phyloP scores from a whole-genome alignment of 805 yeast genomes.

The Teunomyces tritomae region DNA sequence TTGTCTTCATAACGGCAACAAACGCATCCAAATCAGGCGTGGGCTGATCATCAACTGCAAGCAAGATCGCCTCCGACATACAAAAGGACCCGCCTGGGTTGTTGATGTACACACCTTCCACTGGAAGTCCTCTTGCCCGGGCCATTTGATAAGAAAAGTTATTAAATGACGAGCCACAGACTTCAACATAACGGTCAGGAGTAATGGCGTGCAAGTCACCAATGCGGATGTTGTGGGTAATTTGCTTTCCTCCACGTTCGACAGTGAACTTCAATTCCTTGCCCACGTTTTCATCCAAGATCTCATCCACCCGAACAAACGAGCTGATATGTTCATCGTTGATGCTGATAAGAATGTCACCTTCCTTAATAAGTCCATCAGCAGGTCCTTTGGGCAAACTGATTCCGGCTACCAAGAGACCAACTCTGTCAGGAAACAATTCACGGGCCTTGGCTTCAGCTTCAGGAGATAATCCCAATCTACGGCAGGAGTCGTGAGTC shows the following conservation, averaged over 20 bases:
- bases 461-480: slow-evolving; percentile 76
- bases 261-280: slow-evolving; percentile 43
- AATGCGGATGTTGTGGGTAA: slow-evolving; percentile 50
- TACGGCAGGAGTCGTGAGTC: slow-evolving; percentile 87
- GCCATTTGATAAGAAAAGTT: slow-evolving; percentile 88
- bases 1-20: slow-evolving; percentile 69
- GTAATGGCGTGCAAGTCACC: slow-evolving; percentile 80
- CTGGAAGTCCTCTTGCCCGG: slow-evolving; percentile 78
- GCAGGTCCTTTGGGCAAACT: slow-evolving; percentile 87
- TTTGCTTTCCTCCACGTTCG: slow-evolving; percentile 68
- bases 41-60: slow-evolving; percentile 70
- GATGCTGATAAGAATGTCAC: slow-evolving; percentile 77
- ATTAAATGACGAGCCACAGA: slow-evolving; percentile 85
- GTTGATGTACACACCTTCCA: slow-evolving; percentile 76
- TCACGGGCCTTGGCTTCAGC: slow-evolving; percentile 70
- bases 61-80: slow-evolving; percentile 68
- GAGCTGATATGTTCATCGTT: slow-evolving; percentile 63
- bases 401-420: slow-evolving; percentile 78
- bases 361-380: slow-evolving; percentile 69
- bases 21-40: slow-evolving; percentile 75
- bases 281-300: slow-evolving; percentile 71
- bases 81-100: slow-evolving; percentile 77
- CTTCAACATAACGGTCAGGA: slow-evolving; percentile 76
- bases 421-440: slow-evolving; percentile 69
- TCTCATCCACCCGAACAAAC: slow-evolving; percentile 79